Conservation (phyloP, 1,139 yeast species). For the Taphrina pruni region DNA sequence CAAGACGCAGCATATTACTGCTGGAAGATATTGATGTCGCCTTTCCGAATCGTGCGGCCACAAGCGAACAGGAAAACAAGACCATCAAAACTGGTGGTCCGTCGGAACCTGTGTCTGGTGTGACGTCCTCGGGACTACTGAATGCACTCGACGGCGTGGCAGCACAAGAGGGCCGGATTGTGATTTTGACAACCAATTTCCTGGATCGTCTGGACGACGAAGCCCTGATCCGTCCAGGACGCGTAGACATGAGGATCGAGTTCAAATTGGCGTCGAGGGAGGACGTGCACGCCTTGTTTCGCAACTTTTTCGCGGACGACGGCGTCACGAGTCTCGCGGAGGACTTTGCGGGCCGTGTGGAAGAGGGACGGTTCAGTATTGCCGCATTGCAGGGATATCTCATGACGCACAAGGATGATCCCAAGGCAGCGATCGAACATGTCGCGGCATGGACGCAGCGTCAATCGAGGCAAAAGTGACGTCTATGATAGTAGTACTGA, state of each 20-base stretch:
- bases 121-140: conserved; percentile 89
- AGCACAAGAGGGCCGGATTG: conserved; percentile 92
- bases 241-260: conserved; percentile 70
- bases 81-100: conserved; percentile 55
- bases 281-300: conserved; percentile 83
- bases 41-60: conserved; percentile 66
- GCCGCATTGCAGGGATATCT: conserved; percentile 95
- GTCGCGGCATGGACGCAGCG: conserved; percentile 45
- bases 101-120: conserved; percentile 67
- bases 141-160: conserved; percentile 99
- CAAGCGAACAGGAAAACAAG: background rate
- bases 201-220: conserved; percentile 87
- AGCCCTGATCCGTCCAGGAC: conserved; percentile 84
- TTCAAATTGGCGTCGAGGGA: conserved; percentile 82
- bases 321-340: conserved; percentile 60
- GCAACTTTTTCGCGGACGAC: conserved; percentile 76
- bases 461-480: background rate
- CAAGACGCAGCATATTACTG: conserved; percentile 80
- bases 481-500: no score
- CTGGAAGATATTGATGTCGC: conserved; percentile 97
- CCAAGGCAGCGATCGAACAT: conserved; percentile 75
- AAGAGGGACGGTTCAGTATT: conserved; percentile 71
- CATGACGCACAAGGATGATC: conserved; percentile 87
- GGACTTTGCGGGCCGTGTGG: conserved; percentile 55
- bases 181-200: conserved; percentile 98